Percentiles rank a stretch among this genome's conserved stretches.
Evolutionary conservation across 306 rosid species (phyloP).

Genomic region (Vigna unguiculata): DNA sequence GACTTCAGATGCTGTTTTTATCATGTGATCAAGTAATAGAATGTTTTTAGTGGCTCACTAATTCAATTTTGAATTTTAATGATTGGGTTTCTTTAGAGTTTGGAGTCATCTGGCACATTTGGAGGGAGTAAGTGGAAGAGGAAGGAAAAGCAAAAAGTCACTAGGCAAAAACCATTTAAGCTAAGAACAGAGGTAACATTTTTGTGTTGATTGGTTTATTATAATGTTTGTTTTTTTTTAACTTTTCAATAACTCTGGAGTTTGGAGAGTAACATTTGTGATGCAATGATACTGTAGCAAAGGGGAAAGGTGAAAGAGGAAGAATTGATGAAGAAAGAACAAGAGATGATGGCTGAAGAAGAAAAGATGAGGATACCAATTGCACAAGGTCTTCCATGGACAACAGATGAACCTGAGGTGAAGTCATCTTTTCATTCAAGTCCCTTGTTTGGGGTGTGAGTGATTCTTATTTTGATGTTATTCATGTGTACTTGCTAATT

Average conservation of each 20-base stretch:
- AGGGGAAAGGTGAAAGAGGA: constrained; percentile 90
- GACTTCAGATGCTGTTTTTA: constrained; percentile 7
- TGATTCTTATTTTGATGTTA: neutral
- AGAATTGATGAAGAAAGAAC: constrained; percentile 75
- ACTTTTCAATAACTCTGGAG: neutral
- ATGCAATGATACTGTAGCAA: constrained; percentile 61
- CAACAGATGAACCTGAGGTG: constrained; percentile 99
- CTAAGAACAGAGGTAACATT: constrained; percentile 84
- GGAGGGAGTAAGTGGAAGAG: constrained; percentile 82
- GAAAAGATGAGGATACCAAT: constrained; percentile 82
- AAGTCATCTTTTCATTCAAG: constrained; percentile 20
- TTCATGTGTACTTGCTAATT: neutral
- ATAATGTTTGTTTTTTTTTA: neutral
- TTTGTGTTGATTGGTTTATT: neutral
- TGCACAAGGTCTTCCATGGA: constrained; percentile 99
- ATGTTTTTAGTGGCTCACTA: constrained; percentile 4
- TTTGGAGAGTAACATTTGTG: constrained; percentile 36
- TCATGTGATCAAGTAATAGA: neutral
- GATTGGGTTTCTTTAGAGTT: constrained; percentile 62
- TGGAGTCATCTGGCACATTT: constrained; percentile 66
- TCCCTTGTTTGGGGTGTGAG: neutral
- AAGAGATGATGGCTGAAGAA: constrained; percentile 73
- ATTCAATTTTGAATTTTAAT: constrained; percentile 20
- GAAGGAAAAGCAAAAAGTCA: constrained; percentile 67
- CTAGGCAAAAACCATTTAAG: constrained; percentile 80